Evolutionary conservation across 2,329 filamentous ascomycete genomes (phyloP), one percentile per base, ranked within the genome.

Genomic region (Sarocladiaceae sp.): DNA sequence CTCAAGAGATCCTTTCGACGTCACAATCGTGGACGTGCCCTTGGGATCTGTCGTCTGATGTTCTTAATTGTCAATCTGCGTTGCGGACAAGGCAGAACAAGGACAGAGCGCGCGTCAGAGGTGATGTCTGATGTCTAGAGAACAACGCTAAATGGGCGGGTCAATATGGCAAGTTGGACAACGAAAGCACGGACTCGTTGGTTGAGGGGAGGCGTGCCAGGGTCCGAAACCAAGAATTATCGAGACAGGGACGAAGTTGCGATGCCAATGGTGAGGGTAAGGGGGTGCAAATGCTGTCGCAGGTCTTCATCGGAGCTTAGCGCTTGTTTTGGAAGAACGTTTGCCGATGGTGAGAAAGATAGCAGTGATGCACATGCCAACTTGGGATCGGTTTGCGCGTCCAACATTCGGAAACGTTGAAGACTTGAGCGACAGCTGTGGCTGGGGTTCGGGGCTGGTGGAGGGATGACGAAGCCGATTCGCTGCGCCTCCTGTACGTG

Each of bases 81-180:
- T 28, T 23, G 11, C 22, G 8, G 40, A 36, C 40, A 25, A 44
- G 13, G 40, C 10, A 26, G 23, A 44, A 44, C n/a, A n/a, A 44
- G 40, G 40, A 44, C 40, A 44, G 40, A 28, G 40, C 40, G 40
- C 20, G 37, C 20, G 40, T 44, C 40, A 25, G 40, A 28, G n/a
- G 20, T 26, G 10, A 28, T 8, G n/a, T 44, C 22, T n/a, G 12
- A 26, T 10, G 40, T n/a, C 40, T 26, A 8, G 40, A 44, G 40
- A 44, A 10, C 6, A 6, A 26, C n/a, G 18, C 40, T 28, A 26
- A 44, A 12, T 26, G 40, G 40, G 13, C 22, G 10, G 13, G 11
- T 5, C 10, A n/a, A 22, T n/a, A n/a, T n/a, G 40, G 8, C 4
- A n/a, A 26, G 18, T 26, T 28, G 23, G 22, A 26, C 13, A 5